Percentiles rank a stretch among this genome's conserved stretches.
phyloP scores from a whole-genome alignment of 1,139 yeast genomes.

The Protomyces macrosporus region DNA sequence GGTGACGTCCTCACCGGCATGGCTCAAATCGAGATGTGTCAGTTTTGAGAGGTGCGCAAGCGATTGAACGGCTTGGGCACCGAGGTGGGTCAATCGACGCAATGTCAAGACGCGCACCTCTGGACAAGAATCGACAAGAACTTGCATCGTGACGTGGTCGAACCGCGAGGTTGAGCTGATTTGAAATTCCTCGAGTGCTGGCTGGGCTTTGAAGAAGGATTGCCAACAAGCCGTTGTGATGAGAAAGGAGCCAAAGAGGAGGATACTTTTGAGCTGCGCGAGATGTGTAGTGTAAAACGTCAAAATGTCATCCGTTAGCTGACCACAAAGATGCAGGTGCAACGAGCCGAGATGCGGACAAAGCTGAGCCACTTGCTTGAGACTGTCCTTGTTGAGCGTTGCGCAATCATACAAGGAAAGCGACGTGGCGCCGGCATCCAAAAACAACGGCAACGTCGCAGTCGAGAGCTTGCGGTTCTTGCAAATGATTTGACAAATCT shows the following conservation, averaged over 20 bases:
- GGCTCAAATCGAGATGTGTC: slow-evolving; percentile 52
- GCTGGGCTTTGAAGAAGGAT: slow-evolving; percentile 56
- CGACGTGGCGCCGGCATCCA: slow-evolving; percentile 52
- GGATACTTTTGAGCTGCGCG: slow-evolving; percentile 48
- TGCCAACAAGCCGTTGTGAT: slow-evolving; percentile 74
- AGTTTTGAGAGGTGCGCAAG: slow-evolving; percentile 58
- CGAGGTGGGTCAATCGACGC: slow-evolving; percentile 67
- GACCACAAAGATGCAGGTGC: slow-evolving; percentile 88
- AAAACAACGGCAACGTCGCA: slow-evolving; percentile 64
- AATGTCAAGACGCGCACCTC: slow-evolving; percentile 50
- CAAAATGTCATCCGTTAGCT: slow-evolving; percentile 71
- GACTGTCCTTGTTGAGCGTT: slow-evolving; percentile 59
- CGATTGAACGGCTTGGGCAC: slow-evolving; percentile 52
- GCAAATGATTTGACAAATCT: slow-evolving; percentile 68
- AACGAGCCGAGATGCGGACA: slow-evolving; percentile 68
- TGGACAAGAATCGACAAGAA: slow-evolving; percentile 56
- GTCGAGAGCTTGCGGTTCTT: slow-evolving; percentile 74
- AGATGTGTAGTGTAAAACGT: slow-evolving; percentile 58
- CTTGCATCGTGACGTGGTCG: slow-evolving; percentile 57
- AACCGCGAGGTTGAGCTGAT: slow-evolving; percentile 80
- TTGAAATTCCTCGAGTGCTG: slow-evolving; percentile 51
- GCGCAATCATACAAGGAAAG: slow-evolving; percentile 93
- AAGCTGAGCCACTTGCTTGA: slow-evolving; percentile 64
- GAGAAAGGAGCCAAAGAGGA: slow-evolving; percentile 81
- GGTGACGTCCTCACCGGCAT: slow-evolving; percentile 29